Evolutionary conservation across 495 filamentous ascomycete species (phyloP).

Genomic region (Aspergillus nidulans): DNA sequence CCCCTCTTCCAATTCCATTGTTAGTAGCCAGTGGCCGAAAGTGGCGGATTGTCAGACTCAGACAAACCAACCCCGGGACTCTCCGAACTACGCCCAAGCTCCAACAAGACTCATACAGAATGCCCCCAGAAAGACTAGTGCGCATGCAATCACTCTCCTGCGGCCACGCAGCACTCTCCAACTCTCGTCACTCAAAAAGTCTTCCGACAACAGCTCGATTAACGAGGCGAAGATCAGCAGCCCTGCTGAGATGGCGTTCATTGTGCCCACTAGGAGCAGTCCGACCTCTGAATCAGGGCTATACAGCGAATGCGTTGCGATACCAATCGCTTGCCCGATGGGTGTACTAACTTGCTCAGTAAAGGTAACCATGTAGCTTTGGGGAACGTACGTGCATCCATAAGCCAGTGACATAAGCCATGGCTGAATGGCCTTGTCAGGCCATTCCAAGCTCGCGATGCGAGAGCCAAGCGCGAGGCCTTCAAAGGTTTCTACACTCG

Average conservation of each 20-base stretch:
- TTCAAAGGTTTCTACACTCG: conserved; percentile 51
- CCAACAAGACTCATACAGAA: conserved; percentile 78
- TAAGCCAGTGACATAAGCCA: conserved; percentile 73
- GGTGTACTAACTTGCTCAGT: conserved; percentile 56
- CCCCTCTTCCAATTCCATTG: too few species aligned
- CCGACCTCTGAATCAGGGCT: conserved; percentile 61
- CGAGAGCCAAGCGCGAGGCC: conserved; percentile 66
- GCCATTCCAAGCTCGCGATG: conserved; percentile 55
- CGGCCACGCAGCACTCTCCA: conserved; percentile 56
- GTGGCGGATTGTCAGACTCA: too few species aligned
- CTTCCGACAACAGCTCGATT: conserved; percentile 59
- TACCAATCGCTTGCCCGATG: conserved; percentile 75
- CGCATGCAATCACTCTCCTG: conserved; percentile 62
- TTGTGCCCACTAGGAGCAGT: conserved; percentile 61
- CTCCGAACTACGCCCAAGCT: conserved; percentile 56
- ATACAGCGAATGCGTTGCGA: conserved; percentile 56
- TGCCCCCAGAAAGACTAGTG: conserved; percentile 66
- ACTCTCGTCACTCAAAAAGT: conserved; percentile 60
- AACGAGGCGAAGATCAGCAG: conserved; percentile 58
- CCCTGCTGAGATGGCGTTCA: conserved; percentile 65
- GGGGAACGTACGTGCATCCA: conserved; percentile 44
- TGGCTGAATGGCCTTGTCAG: conserved; percentile 43
- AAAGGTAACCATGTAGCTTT: background rate
- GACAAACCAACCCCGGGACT: too few species aligned
- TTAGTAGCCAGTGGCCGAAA: background rate